Base-by-base conservation (phyloP, 768 basidiomycete genomes). In the Scleroderma bovista region DNA sequence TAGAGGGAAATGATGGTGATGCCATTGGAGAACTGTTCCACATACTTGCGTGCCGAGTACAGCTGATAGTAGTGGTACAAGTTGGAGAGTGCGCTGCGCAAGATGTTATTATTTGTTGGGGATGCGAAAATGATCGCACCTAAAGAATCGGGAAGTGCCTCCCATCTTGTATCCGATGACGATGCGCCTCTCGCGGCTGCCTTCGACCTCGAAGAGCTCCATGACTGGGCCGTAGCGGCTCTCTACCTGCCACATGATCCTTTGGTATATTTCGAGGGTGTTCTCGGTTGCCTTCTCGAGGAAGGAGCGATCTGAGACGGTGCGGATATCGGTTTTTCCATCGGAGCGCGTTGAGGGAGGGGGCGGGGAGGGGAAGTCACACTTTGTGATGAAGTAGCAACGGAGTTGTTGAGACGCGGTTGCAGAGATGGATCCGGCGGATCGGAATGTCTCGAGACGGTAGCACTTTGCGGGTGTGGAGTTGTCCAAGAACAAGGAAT, bases 161-260 rank as follows among this genome's bases (percentile, higher is more conserved):
- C 93, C 92, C 85, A 88, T 93, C 76, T 89, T 93, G 79, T 92
- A 97, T 6, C 92, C 95, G 62, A 99, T 97, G 56, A 99, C 96
- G 45, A 99, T 69, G 45, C 96, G 77, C 62, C 89, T 78, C 71
- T 99, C 94, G 42, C 94, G 78, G 4, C 81, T 80, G 31, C 90
- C 92, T 65, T 98, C 96, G 46, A 98, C 95, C 69, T 97, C 93
- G 66, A 85, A 97, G 40, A 93, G 84, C 64, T 94, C 90, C 59
- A 98, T 93, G 51, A 99, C 96, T 37, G 95, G 94, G 1, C 96
- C 96, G 60, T 86, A 79, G 39, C 95, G 76, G 34, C 69, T 69
- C 70, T 90, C 83, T 26, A 94, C 93, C 62, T 87, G 85, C 78
- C 83, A 85, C 78, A 99, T 86, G 17, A 98, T 68, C 53, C 77